These are phyloP conservation scores for Colletotrichum euphorbiae DNA, from an alignment of 2,329 filamentous ascomycete genomes.

Conservation along the genomic window DNA sequence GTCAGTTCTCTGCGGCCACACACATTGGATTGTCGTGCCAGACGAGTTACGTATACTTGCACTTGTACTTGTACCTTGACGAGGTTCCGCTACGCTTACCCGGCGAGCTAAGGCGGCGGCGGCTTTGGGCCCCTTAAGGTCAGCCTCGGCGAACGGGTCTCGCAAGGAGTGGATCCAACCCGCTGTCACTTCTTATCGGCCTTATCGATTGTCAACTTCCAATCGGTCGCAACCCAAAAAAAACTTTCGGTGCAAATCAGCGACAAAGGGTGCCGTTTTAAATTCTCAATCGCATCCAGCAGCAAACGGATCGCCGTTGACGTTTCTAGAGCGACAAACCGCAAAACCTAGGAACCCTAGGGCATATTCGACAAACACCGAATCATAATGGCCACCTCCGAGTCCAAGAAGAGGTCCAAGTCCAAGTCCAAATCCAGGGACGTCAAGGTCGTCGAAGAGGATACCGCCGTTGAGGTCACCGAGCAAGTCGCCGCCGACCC, in stretches of 20 bases:
- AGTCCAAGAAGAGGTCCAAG: constrained; percentile 9
- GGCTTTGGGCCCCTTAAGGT: neutral
- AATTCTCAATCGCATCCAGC: constrained; percentile 19
- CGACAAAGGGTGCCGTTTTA: constrained; percentile 10
- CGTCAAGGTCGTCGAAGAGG: neutral
- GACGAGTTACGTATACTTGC: neutral
- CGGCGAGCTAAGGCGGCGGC: too few species aligned
- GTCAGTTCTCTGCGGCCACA: constrained; percentile 29
- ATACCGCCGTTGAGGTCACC: neutral
- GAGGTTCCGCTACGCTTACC: constrained; percentile 4
- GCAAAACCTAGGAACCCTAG: neutral
- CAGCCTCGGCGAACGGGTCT: constrained; percentile 15
- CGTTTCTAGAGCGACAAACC: neutral
- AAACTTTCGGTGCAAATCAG: constrained; percentile 25
- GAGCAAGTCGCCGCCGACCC: neutral
- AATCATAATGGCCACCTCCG: constrained; percentile 23
- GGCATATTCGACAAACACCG: neutral
- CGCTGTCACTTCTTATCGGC: constrained; percentile 6
- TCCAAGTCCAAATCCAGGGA: constrained; percentile 6
- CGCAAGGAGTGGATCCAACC: neutral
- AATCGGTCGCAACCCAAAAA: constrained; percentile 17
- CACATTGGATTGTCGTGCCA: too few species aligned
- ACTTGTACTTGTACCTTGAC: neutral
- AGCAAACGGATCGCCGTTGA: neutral
- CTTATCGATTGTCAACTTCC: constrained; percentile 34